Percentiles rank a stretch among this genome's conserved stretches.
Evolutionary conservation across 2,329 filamentous ascomycete genomes (phyloP).

Genomic region (Neodidymelliopsis sp.): DNA sequence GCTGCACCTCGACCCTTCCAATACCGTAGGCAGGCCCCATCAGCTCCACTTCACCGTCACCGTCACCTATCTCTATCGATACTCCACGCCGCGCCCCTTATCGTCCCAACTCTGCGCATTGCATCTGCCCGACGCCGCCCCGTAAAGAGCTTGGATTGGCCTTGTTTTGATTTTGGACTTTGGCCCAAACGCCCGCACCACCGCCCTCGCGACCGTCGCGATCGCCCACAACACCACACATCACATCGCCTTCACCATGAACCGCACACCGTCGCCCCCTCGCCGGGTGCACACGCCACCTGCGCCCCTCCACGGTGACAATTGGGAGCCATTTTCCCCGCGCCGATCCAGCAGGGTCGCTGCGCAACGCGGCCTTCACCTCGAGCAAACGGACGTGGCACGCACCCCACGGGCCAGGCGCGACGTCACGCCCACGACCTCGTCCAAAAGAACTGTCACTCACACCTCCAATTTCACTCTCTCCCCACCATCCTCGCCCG

Average conservation of each 20-base stretch:
- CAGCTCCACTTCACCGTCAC: slow-evolving; percentile 20
- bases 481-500: slow-evolving; percentile 53
- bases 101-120: slow-evolving; percentile 6
- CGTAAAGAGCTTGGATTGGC: slow-evolving; percentile 21
- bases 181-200: slow-evolving; percentile 15
- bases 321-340: slow-evolving; percentile 76
- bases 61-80: slow-evolving; percentile 18
- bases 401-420: slow-evolving; percentile 34
- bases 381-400: slow-evolving; percentile 26
- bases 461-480: slow-evolving; percentile 58
- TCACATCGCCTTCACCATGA: slow-evolving; percentile 34
- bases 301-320: slow-evolving; percentile 74
- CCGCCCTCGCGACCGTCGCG: slow-evolving; percentile 7
- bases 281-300: slow-evolving; percentile 69
- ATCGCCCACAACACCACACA: neutral
- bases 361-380: slow-evolving; percentile 56
- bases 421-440: slow-evolving; percentile 41
- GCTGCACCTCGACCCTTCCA: slow-evolving; percentile 20
- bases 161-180: slow-evolving; percentile 38
- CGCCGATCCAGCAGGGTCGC: slow-evolving; percentile 70
- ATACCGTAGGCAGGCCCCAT: slow-evolving; percentile 23
- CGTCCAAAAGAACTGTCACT: slow-evolving; percentile 29
- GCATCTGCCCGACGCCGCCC: slow-evolving; percentile 8
- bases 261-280: slow-evolving; percentile 68
- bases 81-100: slow-evolving; percentile 13